Base-by-base conservation (phyloP, 2,329 filamentous ascomycete species). In the Pseudodiploospora longispora region DNA sequence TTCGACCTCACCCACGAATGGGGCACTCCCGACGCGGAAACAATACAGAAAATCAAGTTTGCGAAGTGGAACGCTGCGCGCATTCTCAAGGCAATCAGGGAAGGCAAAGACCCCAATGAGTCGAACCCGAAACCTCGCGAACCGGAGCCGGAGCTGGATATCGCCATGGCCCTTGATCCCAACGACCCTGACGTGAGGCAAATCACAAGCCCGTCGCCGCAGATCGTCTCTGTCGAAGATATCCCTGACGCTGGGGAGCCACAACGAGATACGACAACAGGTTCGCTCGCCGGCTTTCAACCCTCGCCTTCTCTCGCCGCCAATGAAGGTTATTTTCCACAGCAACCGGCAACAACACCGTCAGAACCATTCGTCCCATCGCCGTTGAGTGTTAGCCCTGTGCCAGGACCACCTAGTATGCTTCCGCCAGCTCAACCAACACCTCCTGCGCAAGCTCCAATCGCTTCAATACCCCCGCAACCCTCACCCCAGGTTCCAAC, bases 1-100 rank as follows among this genome's bases (percentile, higher is more conserved):
- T 82, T 97, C 57, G 88, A 96, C 53, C 73, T 97, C 5, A 76
- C 87, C 44, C 83, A 83, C 51, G 85, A 95, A 56, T 98, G 91
- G 89, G 83, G 81, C 5, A 66, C 78, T 0, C 69, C 83, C 8
- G 87, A 95, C 31, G 67, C 77, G 1, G 89, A 97, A 58, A 80
- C 83, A 19, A 74, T 81, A 34, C 79, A 88, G 43, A 97, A 95
- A 71, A 88, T 91, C 66, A 96, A 94, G 63, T 98, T 87, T 61
- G 89, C 91, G 36, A 98, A 97, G 65, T 98, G 87, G 76, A 94
- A 97, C 62, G 90, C 91, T 2, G 71, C 91, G 32, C 80, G 93
- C 46, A 98, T 98, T 58, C 74, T 86, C 10, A 95, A 87, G 65
- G 93, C 93, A 8, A 77, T 96, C 57, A 93, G 90, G 58, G 86